A percentile compares a stretch with the other conserved stretches of the same genome.
phyloP scores from a whole-genome alignment of 2,329 filamentous ascomycete species.

The Arthrobotrys iridis region DNA sequence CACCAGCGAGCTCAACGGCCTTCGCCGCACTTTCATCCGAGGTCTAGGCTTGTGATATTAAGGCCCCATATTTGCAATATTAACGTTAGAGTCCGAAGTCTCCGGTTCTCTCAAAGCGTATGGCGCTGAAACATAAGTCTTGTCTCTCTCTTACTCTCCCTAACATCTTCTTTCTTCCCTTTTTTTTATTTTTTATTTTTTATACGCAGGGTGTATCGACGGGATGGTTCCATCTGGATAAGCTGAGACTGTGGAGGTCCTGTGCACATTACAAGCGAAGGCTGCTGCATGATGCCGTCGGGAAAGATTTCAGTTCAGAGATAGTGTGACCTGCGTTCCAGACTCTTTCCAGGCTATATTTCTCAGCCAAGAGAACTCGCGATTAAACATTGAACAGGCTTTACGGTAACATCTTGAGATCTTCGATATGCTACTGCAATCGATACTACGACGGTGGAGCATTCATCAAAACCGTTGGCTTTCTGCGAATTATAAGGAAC shows the following conservation, averaged over 20 bases:
- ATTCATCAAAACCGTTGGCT: not conserved
- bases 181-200: too few species aligned
- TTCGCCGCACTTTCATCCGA: conserved; percentile 34
- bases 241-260: conserved; percentile 7
- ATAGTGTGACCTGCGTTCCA: conserved; percentile 9
- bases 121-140: conserved; percentile 46
- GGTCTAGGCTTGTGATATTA: conserved; percentile 19
- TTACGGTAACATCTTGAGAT: not conserved
- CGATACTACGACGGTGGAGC: conserved; percentile 40
- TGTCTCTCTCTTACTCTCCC: too few species aligned
- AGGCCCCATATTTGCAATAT: not conserved
- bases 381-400: not conserved
- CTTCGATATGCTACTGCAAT: conserved; percentile 5
- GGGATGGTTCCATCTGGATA: conserved; percentile 22
- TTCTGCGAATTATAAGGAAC: conserved; percentile 34
- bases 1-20: conserved; percentile 25
- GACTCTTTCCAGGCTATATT: not conserved
- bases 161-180: too few species aligned
- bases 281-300: conserved; percentile 42
- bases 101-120: conserved; percentile 9
- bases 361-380: not conserved
- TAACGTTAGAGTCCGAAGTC: conserved; percentile 35
- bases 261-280: conserved; percentile 31
- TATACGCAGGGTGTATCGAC: not conserved
- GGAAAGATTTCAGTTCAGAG: conserved; percentile 35